phyloP scores from a whole-genome alignment of 441 rosid species.

The Adansonia gregorii region DNA sequence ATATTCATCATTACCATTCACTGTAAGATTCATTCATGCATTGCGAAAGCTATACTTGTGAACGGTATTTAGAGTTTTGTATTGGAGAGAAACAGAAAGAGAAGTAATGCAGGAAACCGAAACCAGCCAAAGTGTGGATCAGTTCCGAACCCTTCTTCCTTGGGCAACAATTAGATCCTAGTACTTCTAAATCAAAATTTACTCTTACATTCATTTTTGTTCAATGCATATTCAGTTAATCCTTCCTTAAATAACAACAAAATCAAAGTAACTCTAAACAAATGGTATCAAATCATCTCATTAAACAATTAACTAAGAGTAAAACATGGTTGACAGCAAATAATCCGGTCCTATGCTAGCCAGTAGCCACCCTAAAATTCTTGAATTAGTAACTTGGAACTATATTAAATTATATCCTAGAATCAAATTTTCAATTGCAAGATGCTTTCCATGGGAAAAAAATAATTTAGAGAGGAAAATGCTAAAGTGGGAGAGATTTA shows the following conservation, averaged over 20 bases:
- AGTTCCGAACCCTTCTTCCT: too few relatives aligned
- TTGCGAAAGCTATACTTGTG: too few relatives aligned
- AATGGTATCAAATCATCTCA: not conserved
- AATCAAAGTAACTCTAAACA: not conserved
- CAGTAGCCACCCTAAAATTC: not conserved
- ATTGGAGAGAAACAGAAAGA: too few relatives aligned
- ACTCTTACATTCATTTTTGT: not conserved
- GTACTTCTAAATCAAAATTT: not conserved
- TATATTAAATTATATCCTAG: not conserved
- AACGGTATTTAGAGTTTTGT: too few relatives aligned
- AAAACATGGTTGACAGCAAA: not conserved
- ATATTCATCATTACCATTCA: too few relatives aligned
- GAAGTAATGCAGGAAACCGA: too few relatives aligned
- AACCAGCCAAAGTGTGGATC: too few relatives aligned
- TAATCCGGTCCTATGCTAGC: not conserved
- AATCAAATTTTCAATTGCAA: not conserved
- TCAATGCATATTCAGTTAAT: not conserved
- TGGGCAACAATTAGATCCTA: not conserved
- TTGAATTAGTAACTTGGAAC: not conserved
- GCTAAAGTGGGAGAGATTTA: not conserved
- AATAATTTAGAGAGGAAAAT: not conserved
- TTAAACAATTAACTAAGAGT: not conserved
- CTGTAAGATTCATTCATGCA: too few relatives aligned
- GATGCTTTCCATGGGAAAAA: not conserved
- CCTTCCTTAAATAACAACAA: not conserved